A percentile compares a stretch with the other conserved stretches of the same genome.
These are phyloP conservation scores for Firmiana major DNA, from an alignment of 345 rosid species.

Conservation along the genomic window DNA sequence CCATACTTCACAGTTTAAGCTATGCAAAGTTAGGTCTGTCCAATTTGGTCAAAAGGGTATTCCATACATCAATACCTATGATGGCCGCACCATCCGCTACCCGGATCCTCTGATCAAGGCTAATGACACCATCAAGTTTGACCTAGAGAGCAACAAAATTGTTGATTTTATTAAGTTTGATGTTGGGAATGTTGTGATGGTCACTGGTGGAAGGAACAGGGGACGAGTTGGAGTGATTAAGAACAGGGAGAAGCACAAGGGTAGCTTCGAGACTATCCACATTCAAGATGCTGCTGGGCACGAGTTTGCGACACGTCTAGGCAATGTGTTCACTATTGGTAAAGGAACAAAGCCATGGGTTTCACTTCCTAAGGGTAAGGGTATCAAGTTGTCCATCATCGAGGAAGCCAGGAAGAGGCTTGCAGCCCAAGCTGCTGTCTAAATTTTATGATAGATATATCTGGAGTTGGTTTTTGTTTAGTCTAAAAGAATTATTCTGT, in stretches of 20 bases:
- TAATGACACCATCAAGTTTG: slow-evolving; percentile 58
- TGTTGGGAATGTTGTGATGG: slow-evolving; percentile 59
- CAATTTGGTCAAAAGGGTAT: slow-evolving; percentile 55
- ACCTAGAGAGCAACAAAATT: slow-evolving; percentile 36
- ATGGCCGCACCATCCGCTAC: slow-evolving; percentile 63
- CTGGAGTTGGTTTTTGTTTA: neutral
- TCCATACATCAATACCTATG: slow-evolving; percentile 55
- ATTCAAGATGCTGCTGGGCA: slow-evolving; percentile 38
- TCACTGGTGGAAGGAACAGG: slow-evolving; percentile 61
- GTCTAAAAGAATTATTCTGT: neutral
- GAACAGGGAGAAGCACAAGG: slow-evolving; percentile 40
- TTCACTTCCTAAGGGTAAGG: slow-evolving; percentile 38
- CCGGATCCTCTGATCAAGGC: slow-evolving; percentile 62
- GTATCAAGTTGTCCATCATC: slow-evolving; percentile 43
- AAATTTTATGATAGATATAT: neutral
- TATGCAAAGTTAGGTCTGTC: slow-evolving; percentile 50
- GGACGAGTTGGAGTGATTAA: slow-evolving; percentile 43
- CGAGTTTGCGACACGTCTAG: slow-evolving; percentile 37
- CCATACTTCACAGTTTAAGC: slow-evolving; percentile 34
- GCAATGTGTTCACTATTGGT: slow-evolving; percentile 38
- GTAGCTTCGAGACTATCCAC: slow-evolving; percentile 37
- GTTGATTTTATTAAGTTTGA: slow-evolving; percentile 58
- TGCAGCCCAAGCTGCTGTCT: slow-evolving; percentile 23
- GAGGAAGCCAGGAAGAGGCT: slow-evolving; percentile 53
- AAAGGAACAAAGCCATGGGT: slow-evolving; percentile 43